Percentiles rank a stretch among this genome's conserved stretches.
Evolutionary conservation across 345 rosid species (phyloP).

Genomic region (Eucalyptus regnans): DNA sequence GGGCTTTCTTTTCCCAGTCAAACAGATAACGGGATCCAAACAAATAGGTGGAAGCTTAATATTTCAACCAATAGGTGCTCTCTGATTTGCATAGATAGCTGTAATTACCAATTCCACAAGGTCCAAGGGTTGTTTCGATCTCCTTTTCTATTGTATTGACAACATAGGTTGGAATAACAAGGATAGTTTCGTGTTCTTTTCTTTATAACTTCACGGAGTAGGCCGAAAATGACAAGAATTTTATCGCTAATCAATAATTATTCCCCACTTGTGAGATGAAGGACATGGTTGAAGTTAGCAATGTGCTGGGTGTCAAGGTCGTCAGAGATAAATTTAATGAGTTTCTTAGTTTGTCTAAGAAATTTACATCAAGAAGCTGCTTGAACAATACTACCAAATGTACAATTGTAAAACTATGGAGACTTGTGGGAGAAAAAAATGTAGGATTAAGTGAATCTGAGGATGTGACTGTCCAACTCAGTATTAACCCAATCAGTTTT

Average conservation of each 20-base stretch:
- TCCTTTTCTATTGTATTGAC: not conserved
- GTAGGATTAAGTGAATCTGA: not conserved
- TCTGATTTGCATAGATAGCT: not conserved
- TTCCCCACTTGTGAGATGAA: not conserved
- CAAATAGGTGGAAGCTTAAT: not conserved
- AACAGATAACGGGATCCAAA: not conserved
- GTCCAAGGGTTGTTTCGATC: not conserved
- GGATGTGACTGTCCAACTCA: not conserved
- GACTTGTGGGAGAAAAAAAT: no score
- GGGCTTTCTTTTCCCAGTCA: not conserved
- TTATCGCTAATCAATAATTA: not conserved
- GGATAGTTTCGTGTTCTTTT: not conserved
- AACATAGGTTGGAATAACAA: not conserved
- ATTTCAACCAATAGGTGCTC: not conserved
- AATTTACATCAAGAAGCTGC: not conserved
- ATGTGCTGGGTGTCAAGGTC: not conserved
- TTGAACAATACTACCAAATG: not conserved
- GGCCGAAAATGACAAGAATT: not conserved
- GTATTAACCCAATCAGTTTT: not conserved
- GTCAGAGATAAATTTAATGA: not conserved
- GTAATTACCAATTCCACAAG: not conserved
- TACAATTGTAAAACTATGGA: not conserved
- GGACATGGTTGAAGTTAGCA: not conserved
- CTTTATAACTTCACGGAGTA: not conserved
- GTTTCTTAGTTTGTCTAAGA: not conserved